A percentile compares a stretch with the other conserved stretches of the same genome.
These are phyloP conservation scores for Solanum corneliomulleri DNA, from an alignment of 257 asterid genomes.

Conservation along the genomic window DNA sequence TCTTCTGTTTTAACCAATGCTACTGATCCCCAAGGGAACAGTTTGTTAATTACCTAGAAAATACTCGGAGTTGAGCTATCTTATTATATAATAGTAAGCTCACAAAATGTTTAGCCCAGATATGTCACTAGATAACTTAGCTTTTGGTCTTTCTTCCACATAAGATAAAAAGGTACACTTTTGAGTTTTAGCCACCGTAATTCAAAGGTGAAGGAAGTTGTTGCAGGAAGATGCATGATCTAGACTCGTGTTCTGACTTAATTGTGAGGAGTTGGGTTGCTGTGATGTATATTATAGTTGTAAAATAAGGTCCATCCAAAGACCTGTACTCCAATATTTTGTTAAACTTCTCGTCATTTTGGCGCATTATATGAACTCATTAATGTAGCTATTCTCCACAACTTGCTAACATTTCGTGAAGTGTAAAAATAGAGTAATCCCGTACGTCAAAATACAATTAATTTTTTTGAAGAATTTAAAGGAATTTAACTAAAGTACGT, in stretches of 20 bases:
- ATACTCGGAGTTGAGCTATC: not conserved
- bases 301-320: slow-evolving; percentile 54
- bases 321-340: slow-evolving; percentile 34
- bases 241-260: slow-evolving; percentile 3
- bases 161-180: too few species aligned
- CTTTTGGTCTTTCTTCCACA: not conserved
- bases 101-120: not conserved
- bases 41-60: not conserved
- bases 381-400: not conserved
- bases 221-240: slow-evolving; percentile 4
- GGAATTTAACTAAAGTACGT: not conserved
- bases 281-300: slow-evolving; percentile 46
- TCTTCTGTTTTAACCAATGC: slow-evolving; percentile 66
- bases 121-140: not conserved
- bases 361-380: not conserved
- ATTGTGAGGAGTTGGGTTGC: slow-evolving; percentile 24
- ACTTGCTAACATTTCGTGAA: not conserved
- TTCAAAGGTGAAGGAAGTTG: not conserved
- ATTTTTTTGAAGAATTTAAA: not conserved
- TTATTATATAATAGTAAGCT: not conserved
- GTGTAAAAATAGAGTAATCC: not conserved
- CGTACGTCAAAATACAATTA: too few species aligned
- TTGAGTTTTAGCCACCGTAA: not conserved
- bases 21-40: slow-evolving; percentile 9
- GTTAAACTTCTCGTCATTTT: not conserved